phyloP scores from a whole-genome alignment of 1,284 basidiomycete genomes.

The Papiliotrema terrestris region DNA sequence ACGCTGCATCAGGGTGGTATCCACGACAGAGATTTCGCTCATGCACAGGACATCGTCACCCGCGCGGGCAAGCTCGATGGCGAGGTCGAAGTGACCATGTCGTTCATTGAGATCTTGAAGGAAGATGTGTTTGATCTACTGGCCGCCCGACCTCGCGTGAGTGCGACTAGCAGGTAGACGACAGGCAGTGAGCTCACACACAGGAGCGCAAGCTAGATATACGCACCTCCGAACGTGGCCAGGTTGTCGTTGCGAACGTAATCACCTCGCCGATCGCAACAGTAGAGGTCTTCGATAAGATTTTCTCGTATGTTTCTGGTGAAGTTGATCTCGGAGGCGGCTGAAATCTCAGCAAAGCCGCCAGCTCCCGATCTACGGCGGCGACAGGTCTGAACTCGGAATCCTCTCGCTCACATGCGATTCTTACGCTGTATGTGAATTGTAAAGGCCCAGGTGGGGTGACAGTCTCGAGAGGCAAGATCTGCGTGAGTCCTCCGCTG shows the following conservation, averaged over 20 bases:
- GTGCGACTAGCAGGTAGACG: neutral
- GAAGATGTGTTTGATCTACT: neutral
- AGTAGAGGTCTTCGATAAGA: conserved; percentile 59
- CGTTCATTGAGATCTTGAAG: neutral
- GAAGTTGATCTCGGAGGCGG: neutral
- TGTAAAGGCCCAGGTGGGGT: conserved; percentile 7
- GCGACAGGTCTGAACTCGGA: conserved; percentile 72
- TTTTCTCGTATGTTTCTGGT: conserved; percentile 59
- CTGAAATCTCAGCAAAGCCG: conserved; percentile 48
- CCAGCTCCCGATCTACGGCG: conserved; percentile 73
- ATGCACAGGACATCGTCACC: too few species aligned
- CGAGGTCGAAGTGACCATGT: neutral
- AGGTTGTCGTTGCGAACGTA: conserved; percentile 75
- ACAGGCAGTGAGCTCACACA: too few species aligned
- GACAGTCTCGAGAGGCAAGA: conserved; percentile 63
- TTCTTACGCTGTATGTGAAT: conserved; percentile 64
- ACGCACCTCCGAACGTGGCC: conserved; percentile 65
- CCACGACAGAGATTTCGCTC: too few species aligned
- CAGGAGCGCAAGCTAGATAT: conserved; percentile 62
- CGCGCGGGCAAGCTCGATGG: too few species aligned
- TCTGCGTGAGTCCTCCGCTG: conserved; percentile 52
- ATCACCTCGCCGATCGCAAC: conserved; percentile 54
- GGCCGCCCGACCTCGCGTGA: neutral
- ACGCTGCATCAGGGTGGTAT: neutral
- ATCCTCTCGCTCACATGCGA: conserved; percentile 78